Conservation (phyloP, 805 yeast species). For the Candida vartiovaarae region DNA sequence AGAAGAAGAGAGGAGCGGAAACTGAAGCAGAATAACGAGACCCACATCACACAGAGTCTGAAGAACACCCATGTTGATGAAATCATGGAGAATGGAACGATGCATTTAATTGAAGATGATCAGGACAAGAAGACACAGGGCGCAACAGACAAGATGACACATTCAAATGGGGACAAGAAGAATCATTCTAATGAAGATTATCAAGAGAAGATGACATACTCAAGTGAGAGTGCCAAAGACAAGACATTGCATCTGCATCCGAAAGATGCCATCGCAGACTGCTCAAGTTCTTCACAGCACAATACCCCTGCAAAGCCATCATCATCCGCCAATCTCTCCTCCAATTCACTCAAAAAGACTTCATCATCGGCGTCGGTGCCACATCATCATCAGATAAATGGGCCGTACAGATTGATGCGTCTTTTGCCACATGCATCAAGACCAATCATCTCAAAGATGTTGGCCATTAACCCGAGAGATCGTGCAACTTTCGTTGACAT, state of each 20-base stretch:
- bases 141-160: neutral
- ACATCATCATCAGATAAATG: conserved; percentile 38
- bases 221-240: no score
- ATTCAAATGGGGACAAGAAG: no score
- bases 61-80: conserved; percentile 13
- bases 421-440: conserved; percentile 77
- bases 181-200: no score
- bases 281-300: no score
- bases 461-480: conserved; percentile 49
- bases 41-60: conserved; percentile 6
- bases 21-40: conserved; percentile 3
- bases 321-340: no score
- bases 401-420: conserved; percentile 78
- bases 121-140: conserved; percentile 1
- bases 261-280: no score
- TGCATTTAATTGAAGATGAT: no score
- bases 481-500: conserved; percentile 67
- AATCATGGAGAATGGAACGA: neutral
- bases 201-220: no score
- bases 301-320: no score
- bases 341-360: no score
- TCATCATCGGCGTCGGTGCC: neutral
- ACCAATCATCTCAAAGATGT: conserved; percentile 63
- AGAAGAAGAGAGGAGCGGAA: conserved; percentile 47
- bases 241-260: no score